Percentiles rank a stretch among this genome's conserved stretches.
These are phyloP conservation scores for Dendrocalamus sinicus DNA, from an alignment of 176 grass and related monocot genomes.

Conservation along the genomic window DNA sequence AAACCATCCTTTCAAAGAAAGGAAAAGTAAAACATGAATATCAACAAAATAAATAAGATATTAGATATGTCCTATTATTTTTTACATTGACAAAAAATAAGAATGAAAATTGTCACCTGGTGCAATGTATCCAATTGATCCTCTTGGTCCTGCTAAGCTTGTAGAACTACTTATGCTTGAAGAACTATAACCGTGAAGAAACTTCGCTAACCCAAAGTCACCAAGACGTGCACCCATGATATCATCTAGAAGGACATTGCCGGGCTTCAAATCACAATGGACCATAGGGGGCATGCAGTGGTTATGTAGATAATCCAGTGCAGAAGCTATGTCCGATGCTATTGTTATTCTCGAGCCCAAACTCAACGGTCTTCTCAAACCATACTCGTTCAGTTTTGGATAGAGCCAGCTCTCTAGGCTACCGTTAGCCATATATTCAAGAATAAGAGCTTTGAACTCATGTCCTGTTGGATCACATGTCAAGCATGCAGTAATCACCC, in stretches of 20 bases:
- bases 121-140: constrained; percentile 52
- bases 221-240: constrained; percentile 46
- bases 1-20: background rate
- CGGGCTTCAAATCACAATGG: constrained; percentile 66
- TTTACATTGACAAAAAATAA: background rate
- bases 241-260: constrained; percentile 54
- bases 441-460: constrained; percentile 67
- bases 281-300: constrained; percentile 39
- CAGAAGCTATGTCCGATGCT: constrained; percentile 50
- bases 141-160: constrained; percentile 36
- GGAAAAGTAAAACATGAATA: background rate
- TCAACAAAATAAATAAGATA: background rate
- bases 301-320: constrained; percentile 58
- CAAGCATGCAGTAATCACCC: constrained; percentile 49
- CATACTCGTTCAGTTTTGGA: constrained; percentile 7
- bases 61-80: background rate
- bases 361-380: constrained; percentile 21
- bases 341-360: constrained; percentile 49
- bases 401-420: constrained; percentile 64
- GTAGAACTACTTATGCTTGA: constrained; percentile 9
- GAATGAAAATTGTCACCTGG: constrained; percentile 22
- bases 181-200: background rate
- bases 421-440: constrained; percentile 54
- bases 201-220: constrained; percentile 53
- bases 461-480: constrained; percentile 37